Evolutionary conservation across 2,329 filamentous ascomycete genomes (phyloP).

Genomic region (Talaromyces amestolkiae): DNA sequence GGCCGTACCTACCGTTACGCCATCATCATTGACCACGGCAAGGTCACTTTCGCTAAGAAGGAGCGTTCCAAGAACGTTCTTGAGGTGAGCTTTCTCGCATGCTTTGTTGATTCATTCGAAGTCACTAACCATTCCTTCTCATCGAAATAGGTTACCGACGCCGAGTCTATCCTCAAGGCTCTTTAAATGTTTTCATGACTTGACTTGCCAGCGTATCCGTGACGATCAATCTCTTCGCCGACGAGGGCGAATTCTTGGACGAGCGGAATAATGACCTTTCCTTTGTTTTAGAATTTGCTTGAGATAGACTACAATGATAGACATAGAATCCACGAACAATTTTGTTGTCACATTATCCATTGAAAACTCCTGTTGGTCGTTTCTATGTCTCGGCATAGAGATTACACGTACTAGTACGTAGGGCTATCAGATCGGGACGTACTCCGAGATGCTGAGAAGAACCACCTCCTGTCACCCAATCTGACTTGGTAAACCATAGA

Average conservation of each 20-base stretch:
- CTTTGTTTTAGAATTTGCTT: neutral
- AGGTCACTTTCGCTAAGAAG: slow-evolving; percentile 75
- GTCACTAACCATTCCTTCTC: neutral
- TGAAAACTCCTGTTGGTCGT: neutral
- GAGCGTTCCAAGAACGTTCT: slow-evolving; percentile 53
- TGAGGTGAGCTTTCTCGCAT: slow-evolving; percentile 34
- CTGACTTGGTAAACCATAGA: no score
- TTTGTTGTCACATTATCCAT: neutral
- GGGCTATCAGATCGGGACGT: neutral
- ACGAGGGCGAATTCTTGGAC: neutral
- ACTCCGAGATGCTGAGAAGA: neutral
- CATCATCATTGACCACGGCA: slow-evolving; percentile 78
- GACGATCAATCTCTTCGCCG: neutral
- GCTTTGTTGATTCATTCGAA: no score
- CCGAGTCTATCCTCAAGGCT: slow-evolving; percentile 38
- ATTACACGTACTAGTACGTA: neutral
- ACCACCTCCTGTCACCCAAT: no score
- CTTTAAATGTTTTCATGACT: slow-evolving; percentile 30
- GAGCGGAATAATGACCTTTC: slow-evolving; percentile 11
- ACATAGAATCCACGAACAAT: neutral
- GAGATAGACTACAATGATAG: slow-evolving; percentile 10
- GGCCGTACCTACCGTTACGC: slow-evolving; percentile 77
- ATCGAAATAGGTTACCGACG: slow-evolving; percentile 36
- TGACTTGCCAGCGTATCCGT: neutral
- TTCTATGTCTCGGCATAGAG: neutral